These are phyloP conservation scores for Suhomyces wounanorum DNA, from an alignment of 1,139 yeast genomes.

Conservation along the genomic window DNA sequence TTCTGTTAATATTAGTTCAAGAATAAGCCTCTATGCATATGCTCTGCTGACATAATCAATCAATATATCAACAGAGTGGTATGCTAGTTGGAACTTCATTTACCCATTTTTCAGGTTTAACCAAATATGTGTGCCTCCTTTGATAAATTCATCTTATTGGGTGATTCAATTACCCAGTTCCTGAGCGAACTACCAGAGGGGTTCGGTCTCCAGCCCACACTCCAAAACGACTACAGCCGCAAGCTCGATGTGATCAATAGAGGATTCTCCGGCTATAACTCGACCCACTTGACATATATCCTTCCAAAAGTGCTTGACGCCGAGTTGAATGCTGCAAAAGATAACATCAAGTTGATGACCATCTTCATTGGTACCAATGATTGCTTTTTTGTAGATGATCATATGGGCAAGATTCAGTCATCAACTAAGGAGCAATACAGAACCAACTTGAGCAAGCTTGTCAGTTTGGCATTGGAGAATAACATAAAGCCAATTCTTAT, in stretches of 20 bases:
- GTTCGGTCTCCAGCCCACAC: slow-evolving; percentile 54
- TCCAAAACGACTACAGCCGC: slow-evolving; percentile 50
- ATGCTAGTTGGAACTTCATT: neutral
- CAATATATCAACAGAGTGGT: neutral
- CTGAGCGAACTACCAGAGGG: slow-evolving; percentile 39
- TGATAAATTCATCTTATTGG: slow-evolving; percentile 59
- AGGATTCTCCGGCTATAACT: slow-evolving; percentile 65
- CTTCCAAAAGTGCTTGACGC: slow-evolving; percentile 48
- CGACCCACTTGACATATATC: slow-evolving; percentile 50
- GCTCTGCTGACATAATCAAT: neutral
- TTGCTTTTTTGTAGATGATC: slow-evolving; percentile 34
- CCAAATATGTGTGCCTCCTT: slow-evolving; percentile 17
- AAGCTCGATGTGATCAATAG: slow-evolving; percentile 58
- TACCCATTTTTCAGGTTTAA: no score
- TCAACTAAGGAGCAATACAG: slow-evolving; percentile 53
- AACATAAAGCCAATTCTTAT: slow-evolving; percentile 56
- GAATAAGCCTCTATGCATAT: neutral
- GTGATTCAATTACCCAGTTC: slow-evolving; percentile 69
- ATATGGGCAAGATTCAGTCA: slow-evolving; percentile 45
- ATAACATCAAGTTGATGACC: slow-evolving; percentile 44
- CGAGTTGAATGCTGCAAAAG: slow-evolving; percentile 35
- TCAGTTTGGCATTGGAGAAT: slow-evolving; percentile 35
- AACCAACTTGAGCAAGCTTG: slow-evolving; percentile 47
- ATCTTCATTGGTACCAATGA: slow-evolving; percentile 82
- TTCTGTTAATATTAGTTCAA: neutral